Base-by-base conservation (phyloP, 352 stramenopile species). In the Globisporangium alternatum region DNA sequence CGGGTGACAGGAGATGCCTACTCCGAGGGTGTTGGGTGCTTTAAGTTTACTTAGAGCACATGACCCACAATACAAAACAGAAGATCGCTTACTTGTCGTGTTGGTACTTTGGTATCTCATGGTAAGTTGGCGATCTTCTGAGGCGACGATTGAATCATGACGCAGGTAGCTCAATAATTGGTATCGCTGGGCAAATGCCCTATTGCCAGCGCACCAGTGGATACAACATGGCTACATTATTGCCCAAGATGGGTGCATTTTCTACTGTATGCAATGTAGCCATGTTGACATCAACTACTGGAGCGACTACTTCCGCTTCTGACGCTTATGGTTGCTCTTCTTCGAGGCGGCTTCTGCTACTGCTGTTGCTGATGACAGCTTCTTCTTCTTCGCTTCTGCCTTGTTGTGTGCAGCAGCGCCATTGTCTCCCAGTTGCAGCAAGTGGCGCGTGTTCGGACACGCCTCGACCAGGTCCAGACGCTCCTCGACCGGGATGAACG, bases 401-500 rank as follows among this genome's bases (percentile, higher is more conserved):
- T 28, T 22, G 3, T 64, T 10, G 5, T 59, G 44, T 2, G 72
- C 65, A 17, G 10, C 51, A 56, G 17, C 9, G 15, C 15, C 41
- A 41, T 4, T 1, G 6, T 30, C 28, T 1, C 30, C 51, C 13
- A 56, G 17, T 22, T 56, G 28, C 51, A 95, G 52, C 30, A 95
- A 74, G 69, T 91, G 80, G n/a, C 73, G 82, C 48, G 83, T 93
- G 44, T 74, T 79, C n/a, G 81, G 41, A 35, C 80, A 90, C 5
- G 76, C 75, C 49, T 75, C 76, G 5, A 83, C 71, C 28, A 95
- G 73, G 64, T 91, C 80, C n/a, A 95, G 65, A 0, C 82, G 86
- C 49, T 95, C 83, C 8, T 92, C 70, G 13, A 78, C 69, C 2
- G 86, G 86, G 21, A 95, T 92, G 54, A 81, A 93, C 22, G 86